phyloP scores from a whole-genome alignment of 768 basidiomycete genomes.

The Dacryopinax primogenitus region DNA sequence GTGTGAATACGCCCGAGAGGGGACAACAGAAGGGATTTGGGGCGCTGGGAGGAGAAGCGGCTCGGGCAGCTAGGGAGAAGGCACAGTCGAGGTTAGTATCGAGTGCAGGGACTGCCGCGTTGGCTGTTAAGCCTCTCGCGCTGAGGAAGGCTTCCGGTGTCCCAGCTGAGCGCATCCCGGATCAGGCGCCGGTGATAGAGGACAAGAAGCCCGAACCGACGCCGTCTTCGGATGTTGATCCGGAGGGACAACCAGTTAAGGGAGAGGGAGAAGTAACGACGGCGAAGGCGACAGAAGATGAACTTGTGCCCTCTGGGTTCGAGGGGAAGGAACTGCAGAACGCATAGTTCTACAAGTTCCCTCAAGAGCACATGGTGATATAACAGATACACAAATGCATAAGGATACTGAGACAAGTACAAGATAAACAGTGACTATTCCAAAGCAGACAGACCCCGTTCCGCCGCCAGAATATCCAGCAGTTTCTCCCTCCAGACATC shows the following conservation, averaged over 20 bases:
- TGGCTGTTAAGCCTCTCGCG: background rate
- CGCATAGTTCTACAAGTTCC: background rate
- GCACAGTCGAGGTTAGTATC: background rate
- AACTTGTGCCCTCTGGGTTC: background rate
- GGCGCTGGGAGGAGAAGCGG: background rate
- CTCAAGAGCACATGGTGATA: too few species aligned
- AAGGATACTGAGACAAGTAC: background rate
- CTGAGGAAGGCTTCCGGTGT: background rate
- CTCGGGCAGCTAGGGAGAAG: background rate
- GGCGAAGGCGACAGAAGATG: background rate
- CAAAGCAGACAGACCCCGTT: background rate
- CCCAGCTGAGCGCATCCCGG: background rate
- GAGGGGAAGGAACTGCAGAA: background rate
- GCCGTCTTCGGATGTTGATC: background rate
- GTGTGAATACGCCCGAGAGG: background rate
- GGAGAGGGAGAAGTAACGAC: background rate
- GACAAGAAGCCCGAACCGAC: slow-evolving; percentile 4
- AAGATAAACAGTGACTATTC: background rate
- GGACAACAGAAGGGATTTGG: background rate
- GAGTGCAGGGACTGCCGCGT: background rate
- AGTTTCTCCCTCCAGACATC: background rate
- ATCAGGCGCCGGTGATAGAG: background rate
- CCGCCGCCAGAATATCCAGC: background rate
- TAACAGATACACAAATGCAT: background rate
- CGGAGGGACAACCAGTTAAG: background rate